Evolutionary conservation across 2,329 filamentous ascomycete genomes (phyloP).

Genomic region (Fusarium stilboides): DNA sequence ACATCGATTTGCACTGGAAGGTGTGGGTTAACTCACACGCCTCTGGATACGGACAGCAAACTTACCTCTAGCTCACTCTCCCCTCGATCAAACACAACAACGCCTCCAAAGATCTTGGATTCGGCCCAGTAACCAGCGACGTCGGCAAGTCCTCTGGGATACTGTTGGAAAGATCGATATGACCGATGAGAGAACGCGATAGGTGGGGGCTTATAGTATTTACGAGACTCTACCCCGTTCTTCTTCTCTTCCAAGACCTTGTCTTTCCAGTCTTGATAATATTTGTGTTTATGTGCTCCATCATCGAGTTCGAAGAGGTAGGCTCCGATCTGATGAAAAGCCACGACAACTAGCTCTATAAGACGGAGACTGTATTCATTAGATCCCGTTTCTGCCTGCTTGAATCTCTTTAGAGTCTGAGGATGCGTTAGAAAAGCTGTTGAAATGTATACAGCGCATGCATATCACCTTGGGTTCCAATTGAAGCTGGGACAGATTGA

Average conservation of each 20-base stretch:
- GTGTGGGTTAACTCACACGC: fast-evolving
- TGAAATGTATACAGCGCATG: no score
- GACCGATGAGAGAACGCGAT: conserved; percentile 15
- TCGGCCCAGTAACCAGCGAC: conserved; percentile 33
- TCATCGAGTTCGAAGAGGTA: conserved; percentile 21
- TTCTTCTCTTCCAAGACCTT: neutral
- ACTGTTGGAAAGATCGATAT: conserved; percentile 24
- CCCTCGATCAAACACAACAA: conserved; percentile 27
- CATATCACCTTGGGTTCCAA: neutral
- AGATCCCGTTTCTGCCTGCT: neutral
- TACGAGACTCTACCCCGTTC: neutral
- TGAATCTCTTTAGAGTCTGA: neutral
- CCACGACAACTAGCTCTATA: conserved; percentile 13
- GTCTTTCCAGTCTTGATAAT: conserved; percentile 12
- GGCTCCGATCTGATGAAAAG: conserved; percentile 33
- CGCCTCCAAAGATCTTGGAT: conserved; percentile 24
- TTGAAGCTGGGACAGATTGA: neutral
- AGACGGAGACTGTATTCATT: neutral
- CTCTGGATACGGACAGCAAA: neutral
- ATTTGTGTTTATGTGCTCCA: conserved; percentile 21
- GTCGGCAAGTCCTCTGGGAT: conserved; percentile 16
- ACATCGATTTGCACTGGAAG: conserved; percentile 21
- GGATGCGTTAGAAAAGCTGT: neutral
- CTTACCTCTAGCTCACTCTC: conserved; percentile 22
- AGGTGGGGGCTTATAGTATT: neutral